Conservation (phyloP, 2,329 filamentous ascomycete species). For the Neofusicoccum ribis region DNA sequence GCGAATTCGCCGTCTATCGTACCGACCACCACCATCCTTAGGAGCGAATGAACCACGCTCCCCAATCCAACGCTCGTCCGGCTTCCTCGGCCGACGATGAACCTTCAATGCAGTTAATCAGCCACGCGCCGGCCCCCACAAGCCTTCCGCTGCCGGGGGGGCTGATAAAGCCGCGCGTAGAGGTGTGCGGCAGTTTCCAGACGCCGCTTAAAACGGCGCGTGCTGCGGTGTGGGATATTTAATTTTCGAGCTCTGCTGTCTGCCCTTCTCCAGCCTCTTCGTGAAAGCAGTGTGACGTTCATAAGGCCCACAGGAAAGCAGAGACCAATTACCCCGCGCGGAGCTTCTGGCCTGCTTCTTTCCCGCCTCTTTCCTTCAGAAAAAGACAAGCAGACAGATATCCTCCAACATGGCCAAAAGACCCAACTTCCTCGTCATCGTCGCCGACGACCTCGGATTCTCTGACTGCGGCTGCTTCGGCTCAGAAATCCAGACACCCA, state of each 20-base stretch:
- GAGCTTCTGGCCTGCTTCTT: too few relatives aligned
- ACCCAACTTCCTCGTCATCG: slow-evolving; percentile 62
- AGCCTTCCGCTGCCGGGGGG: background rate
- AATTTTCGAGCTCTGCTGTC: background rate
- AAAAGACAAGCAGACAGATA: too few relatives aligned
- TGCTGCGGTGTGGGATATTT: background rate
- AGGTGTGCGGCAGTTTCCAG: background rate
- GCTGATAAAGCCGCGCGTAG: background rate
- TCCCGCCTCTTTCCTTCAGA: too few relatives aligned
- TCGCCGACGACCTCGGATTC: slow-evolving; percentile 62
- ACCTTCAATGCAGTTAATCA: background rate
- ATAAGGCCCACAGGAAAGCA: background rate
- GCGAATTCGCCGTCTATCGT: background rate
- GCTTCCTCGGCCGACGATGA: background rate
- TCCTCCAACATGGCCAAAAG: slow-evolving; percentile 28
- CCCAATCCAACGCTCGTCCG: background rate
- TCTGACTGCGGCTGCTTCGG: slow-evolving; percentile 61
- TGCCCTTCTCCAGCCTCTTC: background rate
- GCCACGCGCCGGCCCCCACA: background rate
- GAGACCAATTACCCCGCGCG: background rate
- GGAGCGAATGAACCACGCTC: background rate
- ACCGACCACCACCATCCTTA: background rate
- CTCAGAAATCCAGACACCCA: slow-evolving; percentile 61
- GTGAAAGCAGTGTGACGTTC: background rate
- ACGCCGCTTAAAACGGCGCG: background rate